A percentile compares a stretch with the other conserved stretches of the same genome.
Evolutionary conservation across 148 eudicot genomes (phyloP).

Genomic region (Camellia sinensis): DNA sequence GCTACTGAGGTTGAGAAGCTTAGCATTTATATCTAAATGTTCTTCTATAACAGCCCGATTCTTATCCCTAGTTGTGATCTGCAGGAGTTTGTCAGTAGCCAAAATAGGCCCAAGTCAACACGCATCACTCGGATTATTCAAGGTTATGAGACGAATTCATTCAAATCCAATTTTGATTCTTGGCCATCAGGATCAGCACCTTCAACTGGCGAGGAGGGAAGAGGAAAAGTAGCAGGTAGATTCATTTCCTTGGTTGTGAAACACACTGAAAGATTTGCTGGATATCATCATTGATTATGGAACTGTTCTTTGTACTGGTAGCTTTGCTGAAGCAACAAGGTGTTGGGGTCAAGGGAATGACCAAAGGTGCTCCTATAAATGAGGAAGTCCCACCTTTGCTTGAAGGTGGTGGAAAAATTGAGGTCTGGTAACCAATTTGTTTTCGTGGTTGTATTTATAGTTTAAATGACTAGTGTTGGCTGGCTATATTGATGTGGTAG

Average conservation of each 20-base stretch:
- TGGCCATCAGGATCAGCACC: slow-evolving; percentile 92
- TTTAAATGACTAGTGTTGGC: neutral
- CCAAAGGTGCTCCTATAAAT: slow-evolving; percentile 72
- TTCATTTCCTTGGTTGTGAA: slow-evolving; percentile 8
- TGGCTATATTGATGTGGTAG: neutral
- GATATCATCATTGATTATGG: neutral
- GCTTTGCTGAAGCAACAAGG: slow-evolving; percentile 99
- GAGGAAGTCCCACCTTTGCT: slow-evolving; percentile 99
- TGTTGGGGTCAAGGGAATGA: slow-evolving; percentile 64
- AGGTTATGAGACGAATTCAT: slow-evolving; percentile 87
- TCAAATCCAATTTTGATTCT: slow-evolving; percentile 85
- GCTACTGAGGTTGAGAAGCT: slow-evolving; percentile 74
- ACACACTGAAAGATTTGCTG: neutral
- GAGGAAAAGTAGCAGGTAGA: slow-evolving; percentile 96
- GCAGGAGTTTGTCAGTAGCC: slow-evolving; percentile 69
- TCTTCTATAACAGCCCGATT: slow-evolving; percentile 12
- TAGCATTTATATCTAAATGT: slow-evolving; percentile 12
- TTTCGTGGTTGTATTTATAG: neutral
- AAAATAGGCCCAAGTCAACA: slow-evolving; percentile 88
- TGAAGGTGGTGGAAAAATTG: slow-evolving; percentile 81
- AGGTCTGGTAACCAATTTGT: slow-evolving; percentile 40
- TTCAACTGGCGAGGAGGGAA: slow-evolving; percentile 80
- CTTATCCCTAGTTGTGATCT: slow-evolving; percentile 19
- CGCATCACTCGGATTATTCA: slow-evolving; percentile 81
- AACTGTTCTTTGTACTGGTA: slow-evolving; percentile 28